Evolutionary conservation across 306 rosid genomes (phyloP).

Genomic region (Gillenia trifoliata): DNA sequence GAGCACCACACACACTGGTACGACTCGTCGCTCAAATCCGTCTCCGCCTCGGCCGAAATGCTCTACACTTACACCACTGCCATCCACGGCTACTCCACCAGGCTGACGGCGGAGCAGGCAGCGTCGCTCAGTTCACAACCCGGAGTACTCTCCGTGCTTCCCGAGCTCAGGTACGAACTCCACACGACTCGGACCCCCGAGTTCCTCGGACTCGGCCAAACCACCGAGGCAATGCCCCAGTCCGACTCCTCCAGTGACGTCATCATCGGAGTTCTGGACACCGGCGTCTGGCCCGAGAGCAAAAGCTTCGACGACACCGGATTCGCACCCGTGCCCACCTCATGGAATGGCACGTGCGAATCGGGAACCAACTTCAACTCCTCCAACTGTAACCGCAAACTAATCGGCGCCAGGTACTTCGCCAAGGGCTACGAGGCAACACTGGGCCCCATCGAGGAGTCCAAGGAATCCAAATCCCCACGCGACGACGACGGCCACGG

Average conservation of each 20-base stretch:
- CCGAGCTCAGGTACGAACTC: constrained; percentile 49
- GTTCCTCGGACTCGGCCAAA: constrained; percentile 63
- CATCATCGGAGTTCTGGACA: constrained; percentile 59
- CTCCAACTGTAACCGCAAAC: constrained; percentile 57
- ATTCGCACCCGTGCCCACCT: constrained; percentile 53
- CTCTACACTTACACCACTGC: constrained; percentile 59
- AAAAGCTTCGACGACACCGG: constrained; percentile 71
- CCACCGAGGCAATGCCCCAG: constrained; percentile 11
- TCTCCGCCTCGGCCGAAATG: constrained; percentile 54
- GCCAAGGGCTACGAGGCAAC: constrained; percentile 43
- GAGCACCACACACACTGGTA: constrained; percentile 62
- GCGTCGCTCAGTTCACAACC: constrained; percentile 30
- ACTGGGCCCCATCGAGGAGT: constrained; percentile 33
- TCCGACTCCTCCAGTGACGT: constrained; percentile 34
- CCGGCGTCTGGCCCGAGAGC: constrained; percentile 87
- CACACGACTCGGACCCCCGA: constrained; percentile 78
- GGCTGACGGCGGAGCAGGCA: constrained; percentile 47
- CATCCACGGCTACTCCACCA: constrained; percentile 72
- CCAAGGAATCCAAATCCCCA: constrained; percentile 47
- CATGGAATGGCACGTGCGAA: constrained; percentile 75
- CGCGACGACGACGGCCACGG: constrained; percentile 82
- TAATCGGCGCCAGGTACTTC: constrained; percentile 72
- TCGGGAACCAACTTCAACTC: constrained; percentile 51
- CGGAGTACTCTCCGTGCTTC: constrained; percentile 54
- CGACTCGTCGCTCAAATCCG: constrained; percentile 48